These are phyloP conservation scores for Stentor roeselii DNA, from an alignment of 73 alveolate species.

Conservation along the genomic window DNA sequence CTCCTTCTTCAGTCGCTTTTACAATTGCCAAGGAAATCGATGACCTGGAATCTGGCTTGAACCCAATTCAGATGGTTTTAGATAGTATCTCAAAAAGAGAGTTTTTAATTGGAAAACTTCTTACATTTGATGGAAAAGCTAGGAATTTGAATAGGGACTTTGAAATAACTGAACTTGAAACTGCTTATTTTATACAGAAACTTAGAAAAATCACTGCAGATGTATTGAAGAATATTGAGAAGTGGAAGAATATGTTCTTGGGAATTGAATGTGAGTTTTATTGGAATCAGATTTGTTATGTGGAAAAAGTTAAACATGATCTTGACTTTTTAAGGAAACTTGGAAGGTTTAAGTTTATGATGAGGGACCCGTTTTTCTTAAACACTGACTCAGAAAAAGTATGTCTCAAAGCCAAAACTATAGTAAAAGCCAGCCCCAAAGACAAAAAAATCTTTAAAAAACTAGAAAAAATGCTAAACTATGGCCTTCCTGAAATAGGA, in stretches of 20 bases:
- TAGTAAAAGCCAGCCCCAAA: no score
- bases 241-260: neutral
- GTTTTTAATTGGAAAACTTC: neutral
- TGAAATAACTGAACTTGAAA: constrained; percentile 16
- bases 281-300: neutral
- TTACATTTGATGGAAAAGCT: neutral
- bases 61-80: neutral
- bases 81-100: neutral
- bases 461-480: no score
- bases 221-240: neutral
- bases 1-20: neutral
- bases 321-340: neutral
- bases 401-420: neutral
- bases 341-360: neutral
- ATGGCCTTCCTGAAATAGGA: no score
- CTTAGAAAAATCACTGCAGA: constrained; percentile 14
- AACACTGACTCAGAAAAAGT: neutral
- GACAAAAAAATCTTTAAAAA: neutral
- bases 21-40: neutral
- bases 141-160: neutral
- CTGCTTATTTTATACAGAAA: constrained; percentile 31
- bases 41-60: neutral
- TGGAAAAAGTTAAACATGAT: neutral
- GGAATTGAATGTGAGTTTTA: neutral
- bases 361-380: neutral